Evolutionary conservation across 1,284 basidiomycete species (phyloP).

Genomic region (Cystobasidiaceae sp.): DNA sequence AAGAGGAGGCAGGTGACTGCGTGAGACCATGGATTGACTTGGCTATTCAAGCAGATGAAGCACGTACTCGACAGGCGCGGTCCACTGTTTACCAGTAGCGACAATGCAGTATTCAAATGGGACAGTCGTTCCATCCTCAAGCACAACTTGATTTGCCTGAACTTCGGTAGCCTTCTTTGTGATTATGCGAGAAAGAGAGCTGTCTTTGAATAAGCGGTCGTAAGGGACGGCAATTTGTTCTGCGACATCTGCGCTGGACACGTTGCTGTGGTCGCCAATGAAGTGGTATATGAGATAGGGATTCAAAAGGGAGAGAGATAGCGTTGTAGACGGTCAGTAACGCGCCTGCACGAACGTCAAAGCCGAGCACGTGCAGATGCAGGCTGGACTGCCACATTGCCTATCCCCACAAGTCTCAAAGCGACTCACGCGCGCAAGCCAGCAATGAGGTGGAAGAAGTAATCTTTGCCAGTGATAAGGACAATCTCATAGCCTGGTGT

Average conservation of each 20-base stretch:
- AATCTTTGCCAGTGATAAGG: slow-evolving; percentile 1
- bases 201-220: neutral
- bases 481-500: slow-evolving; percentile 6
- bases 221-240: neutral
- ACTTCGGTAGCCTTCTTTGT: neutral
- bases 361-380: neutral
- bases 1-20: neutral
- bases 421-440: slow-evolving; percentile 1
- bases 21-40: neutral
- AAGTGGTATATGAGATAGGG: neutral
- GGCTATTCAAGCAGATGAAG: neutral
- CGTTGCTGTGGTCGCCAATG: neutral
- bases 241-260: neutral
- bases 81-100: slow-evolving; percentile 9
- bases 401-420: too few species aligned
- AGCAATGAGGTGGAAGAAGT: slow-evolving; percentile 6
- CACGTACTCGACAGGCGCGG: neutral
- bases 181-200: neutral
- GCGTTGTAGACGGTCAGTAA: too few species aligned
- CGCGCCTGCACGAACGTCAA: neutral
- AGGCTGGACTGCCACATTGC: too few species aligned
- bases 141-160: neutral
- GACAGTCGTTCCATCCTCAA: neutral
- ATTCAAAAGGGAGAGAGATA: neutral
- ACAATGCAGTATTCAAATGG: slow-evolving; percentile 3